Percentiles rank a stretch among this genome's conserved stretches.
These are phyloP conservation scores for Botrytis aclada DNA, from an alignment of 2,329 filamentous ascomycete genomes.

Conservation along the genomic window DNA sequence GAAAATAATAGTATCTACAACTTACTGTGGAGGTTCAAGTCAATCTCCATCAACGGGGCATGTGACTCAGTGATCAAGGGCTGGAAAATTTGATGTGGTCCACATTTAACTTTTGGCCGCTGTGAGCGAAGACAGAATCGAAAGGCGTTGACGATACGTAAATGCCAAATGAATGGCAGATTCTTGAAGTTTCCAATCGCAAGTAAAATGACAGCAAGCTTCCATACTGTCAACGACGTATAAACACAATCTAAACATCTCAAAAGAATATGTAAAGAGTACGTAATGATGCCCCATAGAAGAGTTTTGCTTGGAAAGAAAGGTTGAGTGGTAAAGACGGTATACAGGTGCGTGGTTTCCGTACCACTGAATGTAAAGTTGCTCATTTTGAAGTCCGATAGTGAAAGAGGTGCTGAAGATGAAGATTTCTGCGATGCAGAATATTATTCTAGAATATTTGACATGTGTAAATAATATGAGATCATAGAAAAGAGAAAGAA, in stretches of 20 bases:
- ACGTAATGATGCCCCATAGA: neutral
- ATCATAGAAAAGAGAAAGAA: neutral
- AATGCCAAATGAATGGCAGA: slow-evolving; percentile 59
- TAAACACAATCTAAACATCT: neutral
- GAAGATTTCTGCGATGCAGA: neutral
- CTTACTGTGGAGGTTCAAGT: slow-evolving; percentile 66
- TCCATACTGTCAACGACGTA: slow-evolving; percentile 3
- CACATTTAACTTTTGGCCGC: slow-evolving; percentile 42
- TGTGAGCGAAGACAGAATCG: slow-evolving; percentile 45
- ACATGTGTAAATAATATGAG: neutral
- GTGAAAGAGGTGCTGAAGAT: neutral
- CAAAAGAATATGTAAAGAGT: neutral
- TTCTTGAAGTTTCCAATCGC: slow-evolving; percentile 55
- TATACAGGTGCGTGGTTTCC: neutral
- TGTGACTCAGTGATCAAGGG: slow-evolving; percentile 59
- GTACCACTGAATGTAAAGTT: slow-evolving; percentile 7
- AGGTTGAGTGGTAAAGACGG: neutral
- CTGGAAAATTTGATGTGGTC: slow-evolving; percentile 57
- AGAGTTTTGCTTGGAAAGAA: neutral
- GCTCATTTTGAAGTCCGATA: neutral
- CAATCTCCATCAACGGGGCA: slow-evolving; percentile 61
- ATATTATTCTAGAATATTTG: slow-evolving; percentile 24
- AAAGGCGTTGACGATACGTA: slow-evolving; percentile 46
- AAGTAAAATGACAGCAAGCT: slow-evolving; percentile 38
- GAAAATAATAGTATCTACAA: neutral